Conservation (phyloP, 208 protist species). For the Crithidia fasciculata region DNA sequence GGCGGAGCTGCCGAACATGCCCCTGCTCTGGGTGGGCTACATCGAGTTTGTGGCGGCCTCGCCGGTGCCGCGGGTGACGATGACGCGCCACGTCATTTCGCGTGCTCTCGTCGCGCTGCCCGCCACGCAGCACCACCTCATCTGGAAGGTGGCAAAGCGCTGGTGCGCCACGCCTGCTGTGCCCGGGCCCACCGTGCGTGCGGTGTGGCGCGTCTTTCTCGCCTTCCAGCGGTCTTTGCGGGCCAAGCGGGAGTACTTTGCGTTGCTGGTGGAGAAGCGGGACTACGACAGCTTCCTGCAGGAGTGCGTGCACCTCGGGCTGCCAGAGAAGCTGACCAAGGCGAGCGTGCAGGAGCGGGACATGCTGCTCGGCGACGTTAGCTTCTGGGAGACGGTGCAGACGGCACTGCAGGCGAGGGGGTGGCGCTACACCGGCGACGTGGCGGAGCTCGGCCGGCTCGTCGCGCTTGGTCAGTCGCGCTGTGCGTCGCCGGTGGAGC, state of each 20-base stretch:
- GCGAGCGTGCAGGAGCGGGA: conserved; percentile 17
- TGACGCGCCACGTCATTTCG: conserved; percentile 62
- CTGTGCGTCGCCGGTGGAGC: conserved; percentile 57
- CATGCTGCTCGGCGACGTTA: conserved; percentile 44
- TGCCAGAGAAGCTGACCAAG: conserved; percentile 9
- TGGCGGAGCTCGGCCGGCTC: conserved; percentile 46
- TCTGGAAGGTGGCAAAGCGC: conserved; percentile 66
- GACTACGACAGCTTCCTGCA: conserved; percentile 54
- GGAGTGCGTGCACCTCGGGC: conserved; percentile 54
- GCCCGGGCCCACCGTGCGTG: conserved; percentile 51
- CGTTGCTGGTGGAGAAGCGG: conserved; percentile 54
- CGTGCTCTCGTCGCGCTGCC: conserved; percentile 62
- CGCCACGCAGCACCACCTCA: conserved; percentile 74
- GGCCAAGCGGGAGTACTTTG: conserved; percentile 67
- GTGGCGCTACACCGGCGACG: conserved; percentile 51
- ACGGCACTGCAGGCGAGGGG: conserved; percentile 53
- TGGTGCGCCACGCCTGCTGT: conserved; percentile 55
- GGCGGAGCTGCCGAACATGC: conserved; percentile 75
- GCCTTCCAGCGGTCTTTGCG: conserved; percentile 56
- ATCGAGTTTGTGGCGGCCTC: conserved; percentile 67
- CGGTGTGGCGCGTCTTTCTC: conserved; percentile 67
- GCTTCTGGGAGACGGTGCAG: conserved; percentile 73
- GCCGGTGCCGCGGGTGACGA: conserved; percentile 58
- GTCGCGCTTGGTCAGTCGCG: conserved; percentile 44
- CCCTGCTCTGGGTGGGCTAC: conserved; percentile 74